Conservation (phyloP, 805 yeast genomes). For the Maudiozyma barnettii region DNA sequence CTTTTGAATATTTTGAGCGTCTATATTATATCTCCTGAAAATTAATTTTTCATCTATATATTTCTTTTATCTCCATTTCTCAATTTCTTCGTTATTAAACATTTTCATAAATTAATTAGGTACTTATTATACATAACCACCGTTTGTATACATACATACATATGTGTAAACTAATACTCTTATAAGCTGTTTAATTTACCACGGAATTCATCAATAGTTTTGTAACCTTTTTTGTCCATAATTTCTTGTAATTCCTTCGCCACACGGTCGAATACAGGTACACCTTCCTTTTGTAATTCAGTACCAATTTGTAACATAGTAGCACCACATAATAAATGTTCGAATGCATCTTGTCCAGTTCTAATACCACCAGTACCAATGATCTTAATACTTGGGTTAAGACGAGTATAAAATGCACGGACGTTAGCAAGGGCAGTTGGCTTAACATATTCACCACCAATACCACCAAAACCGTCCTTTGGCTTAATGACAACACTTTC, state of each 20-base stretch:
- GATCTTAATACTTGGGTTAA: constrained; percentile 21
- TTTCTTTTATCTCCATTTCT: too few relatives aligned
- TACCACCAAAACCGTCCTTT: constrained; percentile 27
- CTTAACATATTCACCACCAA: constrained; percentile 27
- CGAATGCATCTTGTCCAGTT: constrained; percentile 26
- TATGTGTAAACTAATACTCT: background rate
- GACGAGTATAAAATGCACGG: constrained; percentile 25
- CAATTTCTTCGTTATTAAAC: background rate
- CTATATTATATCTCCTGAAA: background rate
- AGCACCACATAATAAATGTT: constrained; percentile 27
- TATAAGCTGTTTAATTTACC: constrained; percentile 22
- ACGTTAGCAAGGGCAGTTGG: constrained; percentile 29
- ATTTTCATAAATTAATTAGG: background rate
- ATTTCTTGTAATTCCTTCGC: constrained; percentile 16
- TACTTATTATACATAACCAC: background rate
- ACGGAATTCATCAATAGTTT: constrained; percentile 24
- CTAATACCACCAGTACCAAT: constrained; percentile 28
- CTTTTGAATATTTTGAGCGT: too few relatives aligned
- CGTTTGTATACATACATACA: too few relatives aligned
- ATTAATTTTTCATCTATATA: too few relatives aligned
- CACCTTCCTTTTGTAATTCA: constrained; percentile 22
- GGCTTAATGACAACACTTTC: constrained; percentile 27
- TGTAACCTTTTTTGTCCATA: constrained; percentile 23
- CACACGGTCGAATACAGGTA: constrained; percentile 19
- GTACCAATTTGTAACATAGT: constrained; percentile 27